phyloP scores from a whole-genome alignment of 1,284 basidiomycete species.

The Puccinia horiana region DNA sequence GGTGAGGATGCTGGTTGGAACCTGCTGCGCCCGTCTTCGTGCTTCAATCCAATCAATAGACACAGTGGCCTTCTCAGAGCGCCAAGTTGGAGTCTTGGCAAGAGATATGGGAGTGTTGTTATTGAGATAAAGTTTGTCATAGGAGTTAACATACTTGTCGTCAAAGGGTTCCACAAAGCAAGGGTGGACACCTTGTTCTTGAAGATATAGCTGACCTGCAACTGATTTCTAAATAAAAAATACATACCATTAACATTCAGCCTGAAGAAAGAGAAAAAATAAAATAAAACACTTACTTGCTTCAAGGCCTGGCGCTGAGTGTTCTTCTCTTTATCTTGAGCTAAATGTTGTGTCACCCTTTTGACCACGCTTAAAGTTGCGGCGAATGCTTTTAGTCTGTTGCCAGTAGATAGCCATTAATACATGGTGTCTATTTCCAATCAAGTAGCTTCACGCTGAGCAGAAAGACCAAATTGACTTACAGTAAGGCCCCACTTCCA shows the following conservation, averaged over 20 bases:
- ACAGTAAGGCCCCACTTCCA: constrained; percentile 42
- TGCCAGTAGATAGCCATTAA: constrained; percentile 25
- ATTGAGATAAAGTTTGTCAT: not conserved
- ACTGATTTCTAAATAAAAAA: constrained; percentile 33
- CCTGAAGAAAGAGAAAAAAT: not conserved
- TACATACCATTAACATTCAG: not conserved
- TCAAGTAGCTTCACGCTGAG: constrained; percentile 7
- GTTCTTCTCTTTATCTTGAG: constrained; percentile 2
- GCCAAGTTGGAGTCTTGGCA: constrained; percentile 6
- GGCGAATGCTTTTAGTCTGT: constrained; percentile 19
- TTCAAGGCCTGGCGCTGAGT: constrained; percentile 3
- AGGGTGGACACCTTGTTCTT: constrained; percentile 30
- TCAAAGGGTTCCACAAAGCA: constrained; percentile 23
- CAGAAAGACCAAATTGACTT: not conserved
- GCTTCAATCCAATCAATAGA: constrained; percentile 41
- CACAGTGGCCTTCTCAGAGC: constrained; percentile 25
- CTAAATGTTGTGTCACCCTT: constrained; percentile 1
- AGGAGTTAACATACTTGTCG: constrained; percentile 24
- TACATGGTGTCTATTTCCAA: constrained; percentile 19
- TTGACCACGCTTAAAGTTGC: constrained; percentile 9
- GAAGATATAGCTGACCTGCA: constrained; percentile 29
- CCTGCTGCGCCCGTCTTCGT: not conserved
- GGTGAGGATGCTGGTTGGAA: not conserved
- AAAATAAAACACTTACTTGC: constrained; percentile 29
- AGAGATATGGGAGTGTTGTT: constrained; percentile 1